These are phyloP conservation scores for Myriosclerotinia curreyana DNA, from an alignment of 2,329 filamentous ascomycete genomes.

Conservation along the genomic window DNA sequence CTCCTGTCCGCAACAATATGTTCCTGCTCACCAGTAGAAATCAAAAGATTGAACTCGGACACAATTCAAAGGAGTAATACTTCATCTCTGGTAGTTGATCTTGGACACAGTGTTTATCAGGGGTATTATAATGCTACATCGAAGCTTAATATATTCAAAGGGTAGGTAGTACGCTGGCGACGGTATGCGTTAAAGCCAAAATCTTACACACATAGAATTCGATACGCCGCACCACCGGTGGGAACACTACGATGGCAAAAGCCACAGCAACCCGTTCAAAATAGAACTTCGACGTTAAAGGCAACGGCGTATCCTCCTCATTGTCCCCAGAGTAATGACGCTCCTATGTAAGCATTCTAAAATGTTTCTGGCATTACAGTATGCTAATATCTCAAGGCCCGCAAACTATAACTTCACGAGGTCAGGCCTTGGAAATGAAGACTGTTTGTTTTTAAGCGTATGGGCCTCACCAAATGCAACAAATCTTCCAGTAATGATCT, in stretches of 20 bases:
- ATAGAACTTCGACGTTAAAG: constrained; percentile 27
- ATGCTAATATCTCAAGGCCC: constrained; percentile 3
- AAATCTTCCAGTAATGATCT: constrained; percentile 42
- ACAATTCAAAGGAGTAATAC: not conserved
- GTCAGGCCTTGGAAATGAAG: constrained; percentile 34
- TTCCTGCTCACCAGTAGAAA: not conserved
- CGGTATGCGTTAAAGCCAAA: not conserved
- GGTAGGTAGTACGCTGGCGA: constrained; percentile 38
- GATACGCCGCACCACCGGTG: constrained; percentile 44
- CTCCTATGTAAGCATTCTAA: constrained; percentile 10
- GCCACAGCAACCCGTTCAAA: constrained; percentile 32
- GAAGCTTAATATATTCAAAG: constrained; percentile 47
- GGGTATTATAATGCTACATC: constrained; percentile 43
- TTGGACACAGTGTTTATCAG: constrained; percentile 48
- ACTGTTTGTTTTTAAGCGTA: constrained; percentile 42
- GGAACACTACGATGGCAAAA: constrained; percentile 46
- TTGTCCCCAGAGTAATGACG: constrained; percentile 39
- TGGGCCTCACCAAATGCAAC: constrained; percentile 42
- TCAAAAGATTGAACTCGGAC: not conserved
- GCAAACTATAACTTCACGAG: constrained; percentile 23
- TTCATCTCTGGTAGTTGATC: constrained; percentile 39
- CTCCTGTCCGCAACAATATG: not conserved
- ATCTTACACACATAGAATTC: constrained; percentile 33
- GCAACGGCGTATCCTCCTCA: constrained; percentile 36
- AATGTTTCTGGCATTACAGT: not conserved